Conservation (phyloP, 805 yeast species). For the Starmerella floricola region DNA sequence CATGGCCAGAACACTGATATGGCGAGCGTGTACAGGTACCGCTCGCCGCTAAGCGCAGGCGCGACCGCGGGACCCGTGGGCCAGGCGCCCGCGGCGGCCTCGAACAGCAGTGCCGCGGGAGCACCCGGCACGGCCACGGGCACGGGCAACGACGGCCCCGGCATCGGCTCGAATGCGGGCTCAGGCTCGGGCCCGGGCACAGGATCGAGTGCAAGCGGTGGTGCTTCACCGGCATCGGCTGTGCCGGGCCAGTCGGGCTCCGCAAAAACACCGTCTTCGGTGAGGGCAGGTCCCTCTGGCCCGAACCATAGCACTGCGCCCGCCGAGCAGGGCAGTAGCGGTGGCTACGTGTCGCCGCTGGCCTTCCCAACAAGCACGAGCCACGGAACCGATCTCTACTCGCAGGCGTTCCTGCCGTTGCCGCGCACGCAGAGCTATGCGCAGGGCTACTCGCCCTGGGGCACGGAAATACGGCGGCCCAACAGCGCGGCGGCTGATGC, state of each 20-base stretch:
- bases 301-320: too few species aligned
- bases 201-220: too few species aligned
- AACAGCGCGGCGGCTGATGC: conserved; percentile 18
- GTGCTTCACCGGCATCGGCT: not conserved
- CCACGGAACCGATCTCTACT: conserved; percentile 18
- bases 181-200: too few species aligned
- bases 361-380: conserved; percentile 10
- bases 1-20: not conserved
- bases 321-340: not conserved
- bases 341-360: conserved; percentile 10
- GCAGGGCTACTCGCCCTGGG: conserved; percentile 17
- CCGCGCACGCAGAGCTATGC: conserved; percentile 7
- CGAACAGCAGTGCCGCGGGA: too few species aligned
- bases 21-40: conserved; percentile 7
- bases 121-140: too few species aligned
- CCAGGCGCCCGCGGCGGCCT: not conserved
- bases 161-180: too few species aligned
- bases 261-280: too few species aligned
- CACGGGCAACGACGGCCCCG: too few species aligned
- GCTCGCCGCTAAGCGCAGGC: conserved; percentile 7
- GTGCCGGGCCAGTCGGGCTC: not conserved
- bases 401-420: conserved; percentile 21
- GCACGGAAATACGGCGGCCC: conserved; percentile 17
- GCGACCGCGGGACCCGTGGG: not conserved
- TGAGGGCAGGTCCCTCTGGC: too few species aligned